Percentiles rank a stretch among this genome's conserved stretches.
These are phyloP conservation scores for Termitomyces sp. DNA, from an alignment of 768 basidiomycete species.

Conservation along the genomic window DNA sequence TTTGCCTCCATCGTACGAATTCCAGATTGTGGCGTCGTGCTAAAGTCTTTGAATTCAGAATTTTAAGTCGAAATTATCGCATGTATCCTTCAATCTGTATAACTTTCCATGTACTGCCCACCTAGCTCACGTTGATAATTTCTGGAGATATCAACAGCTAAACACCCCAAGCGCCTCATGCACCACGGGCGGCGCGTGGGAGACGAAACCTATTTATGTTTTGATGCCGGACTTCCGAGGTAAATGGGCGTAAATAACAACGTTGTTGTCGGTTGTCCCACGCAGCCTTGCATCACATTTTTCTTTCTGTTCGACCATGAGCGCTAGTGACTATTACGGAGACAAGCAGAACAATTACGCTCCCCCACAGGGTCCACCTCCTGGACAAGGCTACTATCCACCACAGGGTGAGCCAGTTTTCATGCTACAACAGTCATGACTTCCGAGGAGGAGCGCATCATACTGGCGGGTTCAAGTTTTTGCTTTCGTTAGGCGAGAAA, in stretches of 20 bases:
- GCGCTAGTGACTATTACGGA: conserved; percentile 71
- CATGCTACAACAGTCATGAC: neutral
- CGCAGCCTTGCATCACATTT: conserved; percentile 6
- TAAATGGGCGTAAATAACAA: conserved; percentile 25
- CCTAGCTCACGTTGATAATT: neutral
- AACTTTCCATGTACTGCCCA: neutral
- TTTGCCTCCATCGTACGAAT: neutral
- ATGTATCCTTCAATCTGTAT: neutral
- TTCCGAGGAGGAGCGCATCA: neutral
- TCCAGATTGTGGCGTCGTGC: neutral
- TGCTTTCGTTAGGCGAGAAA: neutral
- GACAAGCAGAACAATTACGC: conserved; percentile 50
- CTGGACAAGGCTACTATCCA: conserved; percentile 19
- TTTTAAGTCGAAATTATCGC: neutral
- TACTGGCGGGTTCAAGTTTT: neutral
- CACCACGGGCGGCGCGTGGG: neutral
- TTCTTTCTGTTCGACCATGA: conserved; percentile 36
- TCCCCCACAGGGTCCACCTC: conserved; percentile 39
- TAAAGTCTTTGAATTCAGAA: neutral
- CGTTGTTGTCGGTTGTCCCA: conserved; percentile 3
- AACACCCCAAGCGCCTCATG: neutral
- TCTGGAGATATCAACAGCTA: neutral
- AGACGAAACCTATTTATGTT: neutral
- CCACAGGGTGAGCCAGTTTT: conserved; percentile 7
- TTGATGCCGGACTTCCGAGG: neutral